Evolutionary conservation across 2,329 filamentous ascomycete genomes (phyloP), one percentile per base, ranked within the genome.

Genomic region (Rosellinia necatrix): DNA sequence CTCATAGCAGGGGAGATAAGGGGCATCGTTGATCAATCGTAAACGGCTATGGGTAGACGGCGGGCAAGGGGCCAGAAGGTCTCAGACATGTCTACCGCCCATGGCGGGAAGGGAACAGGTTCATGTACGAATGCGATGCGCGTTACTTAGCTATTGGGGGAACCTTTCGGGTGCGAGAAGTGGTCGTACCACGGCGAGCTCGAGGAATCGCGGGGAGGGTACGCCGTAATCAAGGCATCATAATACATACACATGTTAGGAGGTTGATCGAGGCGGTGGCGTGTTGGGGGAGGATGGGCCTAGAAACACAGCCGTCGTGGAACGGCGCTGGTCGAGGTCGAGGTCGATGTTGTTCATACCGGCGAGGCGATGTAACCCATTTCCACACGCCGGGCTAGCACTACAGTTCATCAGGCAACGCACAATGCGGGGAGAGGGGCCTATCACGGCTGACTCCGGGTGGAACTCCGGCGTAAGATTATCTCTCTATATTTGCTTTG

Each of bases 391-490:
- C 49, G 27, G 40, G 27, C 40, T 50, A n/a, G 9, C 50, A 58
- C 43, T 24, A 32, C 55, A 54, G 44, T 46, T 27, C 35, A 37
- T 24, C 12, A 44, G 55, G 22, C 22, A 47, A 29, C 37, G 38
- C 24, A 30, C 27, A 40, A 49, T 49, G 49, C 44, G 56, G 22
- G 29, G 9, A 44, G 22, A 37, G 30, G 24, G 30, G 21, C 49
- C 49, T 53, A 49, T 53, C 34, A 48, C 10, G 34, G 24, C 13
- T 19, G 13, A 51, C 37, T 25, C 41, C 38, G 30, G 22, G 10
- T 15, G 46, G 44, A 44, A 44, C 54, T 53, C 35, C 54, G 35
- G 49, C 4, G 27, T 49, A 40, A 38, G 24, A 52, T 40, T 32
- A 21, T 17, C 22, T 46, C 46, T 51, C 12, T 52, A 48, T 52